Base-by-base conservation (phyloP, 768 basidiomycete species). In the Mycena indigotica region DNA sequence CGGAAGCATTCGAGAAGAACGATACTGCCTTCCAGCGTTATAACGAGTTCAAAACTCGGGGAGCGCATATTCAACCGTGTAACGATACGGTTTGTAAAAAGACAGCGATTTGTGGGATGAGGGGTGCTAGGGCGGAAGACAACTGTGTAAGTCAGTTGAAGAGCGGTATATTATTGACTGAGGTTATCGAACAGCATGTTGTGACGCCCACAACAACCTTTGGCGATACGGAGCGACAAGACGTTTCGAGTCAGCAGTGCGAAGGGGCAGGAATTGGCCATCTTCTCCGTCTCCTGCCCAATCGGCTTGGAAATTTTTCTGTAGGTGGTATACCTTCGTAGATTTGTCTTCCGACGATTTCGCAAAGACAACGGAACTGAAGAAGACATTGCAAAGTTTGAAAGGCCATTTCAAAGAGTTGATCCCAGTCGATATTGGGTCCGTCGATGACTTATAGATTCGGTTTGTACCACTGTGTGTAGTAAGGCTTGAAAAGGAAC, bases 1-100 rank as follows among this genome's bases (percentile, higher is more conserved):
- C 85, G 0, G 83, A 84, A 53, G 77, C 72, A 0, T 82, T 85
- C 57, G 77, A 70, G 39, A 56, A 67, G 19, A 80, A 84, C 62
- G 76, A 81, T 35, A 68, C 69, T 15, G 74, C 77, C 3, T 81
- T 80, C 60, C 66, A 78, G 39, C 65, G 77, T 29, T 85, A 77
- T 70, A 80, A 78, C 62, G 70, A 69, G 23, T 78, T 77, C 61
- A 69, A 75, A 35, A 75, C 73, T 8, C 68, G 79, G n/a, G 79
- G 77, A 24, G 70, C 69, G 13, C 62, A 68, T 17, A 71, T 77
- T 15, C 53, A 56, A 23, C 49, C 70, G 4, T 80, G 79, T 50
- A n/a, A n/a, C n/a, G 66, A 68, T 28, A 73, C 65, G 6, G 66
- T 64, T 21, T 82, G 81, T 69, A 77, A 73, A 66, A 68, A 68